A percentile compares a stretch with the other conserved stretches of the same genome.
These are phyloP conservation scores for Apostasia ramifera DNA, from an alignment of 106 monocot species.

Conservation along the genomic window DNA sequence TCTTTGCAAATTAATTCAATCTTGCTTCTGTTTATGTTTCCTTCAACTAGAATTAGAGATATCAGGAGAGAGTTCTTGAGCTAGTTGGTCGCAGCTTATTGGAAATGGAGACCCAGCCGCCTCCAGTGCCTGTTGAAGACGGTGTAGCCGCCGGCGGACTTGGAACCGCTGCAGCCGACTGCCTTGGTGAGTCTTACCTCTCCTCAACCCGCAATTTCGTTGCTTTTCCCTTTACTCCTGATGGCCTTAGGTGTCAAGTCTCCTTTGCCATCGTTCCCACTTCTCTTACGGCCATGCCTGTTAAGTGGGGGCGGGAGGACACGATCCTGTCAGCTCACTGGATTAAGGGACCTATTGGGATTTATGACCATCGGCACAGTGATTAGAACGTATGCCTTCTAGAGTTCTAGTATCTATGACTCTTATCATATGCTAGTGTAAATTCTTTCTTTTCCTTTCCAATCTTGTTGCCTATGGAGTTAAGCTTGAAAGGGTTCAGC, in stretches of 20 bases:
- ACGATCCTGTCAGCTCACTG: neutral
- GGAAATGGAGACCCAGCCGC: too few species aligned
- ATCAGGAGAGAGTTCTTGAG: too few species aligned
- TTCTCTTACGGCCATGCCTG: neutral
- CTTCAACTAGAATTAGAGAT: too few species aligned
- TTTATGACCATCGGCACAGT: neutral
- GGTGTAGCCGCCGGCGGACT: too few species aligned
- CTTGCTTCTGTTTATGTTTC: neutral
- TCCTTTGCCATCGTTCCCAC: neutral
- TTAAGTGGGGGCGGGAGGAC: neutral
- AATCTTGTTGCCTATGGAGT: too few species aligned
- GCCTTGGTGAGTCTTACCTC: neutral
- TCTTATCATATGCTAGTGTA: too few species aligned
- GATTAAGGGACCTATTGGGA: neutral
- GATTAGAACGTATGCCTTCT: neutral
- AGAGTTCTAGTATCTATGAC: too few species aligned
- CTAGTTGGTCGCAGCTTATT: too few species aligned
- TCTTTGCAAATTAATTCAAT: neutral
- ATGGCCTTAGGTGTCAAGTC: neutral
- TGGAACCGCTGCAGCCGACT: neutral
- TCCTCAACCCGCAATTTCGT: neutral
- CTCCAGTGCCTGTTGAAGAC: too few species aligned
- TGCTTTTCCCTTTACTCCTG: neutral
- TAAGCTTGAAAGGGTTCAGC: too few species aligned
- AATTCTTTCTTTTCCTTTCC: too few species aligned